phyloP scores from a whole-genome alignment of 768 basidiomycete species.

The Termitomyces sp. region DNA sequence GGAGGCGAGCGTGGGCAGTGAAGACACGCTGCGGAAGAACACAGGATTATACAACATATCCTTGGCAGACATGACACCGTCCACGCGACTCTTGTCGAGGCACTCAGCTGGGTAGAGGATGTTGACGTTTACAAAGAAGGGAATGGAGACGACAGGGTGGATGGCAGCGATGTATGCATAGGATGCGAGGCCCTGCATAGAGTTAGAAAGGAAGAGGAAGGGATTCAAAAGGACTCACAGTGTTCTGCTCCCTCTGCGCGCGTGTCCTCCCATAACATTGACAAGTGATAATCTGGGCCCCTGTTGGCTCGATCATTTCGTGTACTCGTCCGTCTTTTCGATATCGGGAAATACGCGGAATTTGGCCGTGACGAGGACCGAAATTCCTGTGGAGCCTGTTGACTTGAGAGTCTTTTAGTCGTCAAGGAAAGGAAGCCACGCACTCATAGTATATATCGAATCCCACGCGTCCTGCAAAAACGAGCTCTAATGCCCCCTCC shows the following conservation, averaged over 20 bases:
- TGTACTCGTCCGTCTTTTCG: slow-evolving; percentile 46
- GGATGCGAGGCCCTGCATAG: slow-evolving; percentile 18
- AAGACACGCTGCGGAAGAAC: no score
- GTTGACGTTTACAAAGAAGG: slow-evolving; percentile 96
- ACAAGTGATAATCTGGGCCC: slow-evolving; percentile 92
- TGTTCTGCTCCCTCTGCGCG: slow-evolving; percentile 86
- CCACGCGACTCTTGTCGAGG: not conserved
- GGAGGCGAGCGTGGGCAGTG: no score
- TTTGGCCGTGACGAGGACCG: not conserved
- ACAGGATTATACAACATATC: no score
- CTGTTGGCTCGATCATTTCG: slow-evolving; percentile 92
- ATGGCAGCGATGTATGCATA: slow-evolving; percentile 49
- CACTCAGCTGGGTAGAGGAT: slow-evolving; percentile 28
- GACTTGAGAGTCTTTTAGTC: not conserved
- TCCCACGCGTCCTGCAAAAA: not conserved
- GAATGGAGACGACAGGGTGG: slow-evolving; percentile 84
- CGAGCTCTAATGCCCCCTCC: not conserved
- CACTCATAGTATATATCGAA: not conserved
- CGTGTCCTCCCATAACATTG: no score
- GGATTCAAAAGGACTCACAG: slow-evolving; percentile 36
- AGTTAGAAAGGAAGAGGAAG: no score
- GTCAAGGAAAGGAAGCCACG: not conserved
- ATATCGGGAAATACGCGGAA: not conserved
- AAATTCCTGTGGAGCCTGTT: not conserved
- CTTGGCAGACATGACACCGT: slow-evolving; percentile 93